Base-by-base conservation (phyloP, 345 rosid genomes). In the Geranium brycei region DNA sequence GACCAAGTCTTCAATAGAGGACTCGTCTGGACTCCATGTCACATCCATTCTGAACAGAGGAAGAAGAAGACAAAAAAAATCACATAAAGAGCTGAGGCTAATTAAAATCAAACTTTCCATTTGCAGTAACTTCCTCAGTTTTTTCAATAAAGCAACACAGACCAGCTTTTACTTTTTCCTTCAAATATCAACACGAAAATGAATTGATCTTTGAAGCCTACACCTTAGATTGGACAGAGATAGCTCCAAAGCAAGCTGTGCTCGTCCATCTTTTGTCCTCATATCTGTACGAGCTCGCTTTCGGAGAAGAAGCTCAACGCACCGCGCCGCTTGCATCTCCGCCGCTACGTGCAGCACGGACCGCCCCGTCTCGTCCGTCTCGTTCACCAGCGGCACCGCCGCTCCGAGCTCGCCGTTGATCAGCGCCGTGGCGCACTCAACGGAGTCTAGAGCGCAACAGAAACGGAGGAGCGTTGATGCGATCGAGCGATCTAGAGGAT, bases 201-300 rank as follows among this genome's bases (percentile, higher is more conserved):
- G 73, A 67, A 66, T 58, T 56, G 53, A 55, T 68, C 64, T 62
- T n/a, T 53, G 35, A 32, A 63, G 2, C 67, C 71, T 58, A 23
- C 72, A 87, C 97, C 90, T 85, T 58, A 72, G 71, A 70, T 69
- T 75, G 32, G 57, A 69, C 69, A 91, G 78, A 16, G 86, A 75
- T 63, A 91, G 71, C 77, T 87, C 87, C 73, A 87, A 71, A 67
- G 95, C 78, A 6, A 84, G 76, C 83, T 81, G 71, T 64, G 73
- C 70, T 23, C 81, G 84, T 63, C 77, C 86, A 67, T 84, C 95
- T 73, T 71, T 81, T 38, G 79, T 85, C 78, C 73, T 79, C 58
- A 75, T 28, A 58, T 81, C 97, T 58, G 91, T 83, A 81, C 92
- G 97, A 51, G 85, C 91, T 57, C 85, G 87, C 74, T 77, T 83